phyloP scores from a whole-genome alignment of 805 yeast genomes.

The Yarrowia keelungensis region DNA sequence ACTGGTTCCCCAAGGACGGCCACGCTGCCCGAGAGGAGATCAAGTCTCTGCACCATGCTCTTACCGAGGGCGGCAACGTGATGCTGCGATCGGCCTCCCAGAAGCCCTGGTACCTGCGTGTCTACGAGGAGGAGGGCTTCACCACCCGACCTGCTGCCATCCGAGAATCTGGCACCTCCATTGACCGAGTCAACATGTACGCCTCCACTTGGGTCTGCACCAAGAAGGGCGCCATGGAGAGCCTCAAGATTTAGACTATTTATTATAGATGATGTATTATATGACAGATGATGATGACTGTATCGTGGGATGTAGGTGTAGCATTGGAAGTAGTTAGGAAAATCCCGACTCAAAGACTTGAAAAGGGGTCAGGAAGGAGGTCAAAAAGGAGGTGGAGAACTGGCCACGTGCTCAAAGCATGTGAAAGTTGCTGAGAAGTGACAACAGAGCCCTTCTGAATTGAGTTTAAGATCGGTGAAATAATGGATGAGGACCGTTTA shows the following conservation, averaged over 20 bases:
- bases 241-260: slow-evolving; percentile 38
- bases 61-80: slow-evolving; percentile 73
- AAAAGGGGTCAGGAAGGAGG: too few relatives aligned
- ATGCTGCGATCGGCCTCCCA: slow-evolving; percentile 76
- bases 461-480: too few relatives aligned
- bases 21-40: slow-evolving; percentile 65
- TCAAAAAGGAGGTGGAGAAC: too few relatives aligned
- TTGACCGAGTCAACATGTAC: slow-evolving; percentile 85
- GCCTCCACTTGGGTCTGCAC: slow-evolving; percentile 89
- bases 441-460: too few relatives aligned
- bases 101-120: slow-evolving; percentile 77
- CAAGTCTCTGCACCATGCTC: slow-evolving; percentile 64
- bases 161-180: slow-evolving; percentile 66
- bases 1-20: slow-evolving; percentile 79
- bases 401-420: too few relatives aligned
- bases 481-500: too few relatives aligned
- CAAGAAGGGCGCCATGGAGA: slow-evolving; percentile 50
- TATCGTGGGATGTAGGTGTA: neutral
- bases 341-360: too few relatives aligned
- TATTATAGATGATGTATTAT: slow-evolving; percentile 37
- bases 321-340: neutral
- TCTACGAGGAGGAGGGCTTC: slow-evolving; percentile 73
- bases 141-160: slow-evolving; percentile 72
- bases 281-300: neutral
- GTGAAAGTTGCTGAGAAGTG: too few relatives aligned